phyloP scores from a whole-genome alignment of 2,329 filamentous ascomycete genomes.

The Phialemoniopsis sp. region DNA sequence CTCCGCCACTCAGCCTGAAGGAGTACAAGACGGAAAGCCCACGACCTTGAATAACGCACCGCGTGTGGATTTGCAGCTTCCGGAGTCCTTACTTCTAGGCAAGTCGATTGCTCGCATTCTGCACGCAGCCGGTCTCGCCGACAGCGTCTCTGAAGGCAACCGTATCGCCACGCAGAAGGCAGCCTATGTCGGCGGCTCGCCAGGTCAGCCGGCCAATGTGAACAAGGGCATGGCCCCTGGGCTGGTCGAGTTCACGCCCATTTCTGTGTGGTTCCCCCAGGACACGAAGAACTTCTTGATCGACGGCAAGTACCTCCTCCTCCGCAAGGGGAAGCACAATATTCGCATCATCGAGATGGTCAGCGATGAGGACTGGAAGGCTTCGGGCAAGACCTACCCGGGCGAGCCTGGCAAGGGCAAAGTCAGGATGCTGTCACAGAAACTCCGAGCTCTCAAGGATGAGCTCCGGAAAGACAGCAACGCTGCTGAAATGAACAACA shows the following conservation, averaged over 20 bases:
- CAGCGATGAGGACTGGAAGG: slow-evolving; percentile 47
- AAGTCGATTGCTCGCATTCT: slow-evolving; percentile 57
- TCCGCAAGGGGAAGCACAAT: slow-evolving; percentile 62
- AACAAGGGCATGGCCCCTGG: slow-evolving; percentile 23
- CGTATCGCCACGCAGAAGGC: slow-evolving; percentile 51
- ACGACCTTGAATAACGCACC: slow-evolving; percentile 39
- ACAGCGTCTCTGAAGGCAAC: slow-evolving; percentile 52
- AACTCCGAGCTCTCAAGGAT: slow-evolving; percentile 24
- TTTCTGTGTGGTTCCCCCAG: slow-evolving; percentile 53
- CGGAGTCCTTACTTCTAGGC: slow-evolving; percentile 47
- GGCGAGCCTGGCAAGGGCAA: slow-evolving; percentile 47
- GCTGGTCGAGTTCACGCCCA: slow-evolving; percentile 52
- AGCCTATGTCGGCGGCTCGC: slow-evolving; percentile 56
- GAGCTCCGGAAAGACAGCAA: slow-evolving; percentile 16
- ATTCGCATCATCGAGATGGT: slow-evolving; percentile 58
- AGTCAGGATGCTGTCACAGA: slow-evolving; percentile 35
- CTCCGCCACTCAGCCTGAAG: slow-evolving; percentile 1
- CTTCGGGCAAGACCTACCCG: slow-evolving; percentile 44
- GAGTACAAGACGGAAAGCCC: too few relatives aligned
- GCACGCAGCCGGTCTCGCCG: slow-evolving; percentile 53
- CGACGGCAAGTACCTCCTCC: slow-evolving; percentile 52
- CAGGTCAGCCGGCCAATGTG: slow-evolving; percentile 18
- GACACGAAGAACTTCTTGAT: slow-evolving; percentile 60
- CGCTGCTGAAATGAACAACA: slow-evolving; percentile 1
- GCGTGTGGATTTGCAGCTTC: slow-evolving; percentile 53